A percentile compares a stretch with the other conserved stretches of the same genome.
Evolutionary conservation across 2,329 filamentous ascomycete genomes (phyloP).

Genomic region (Aureobasidium leucospermi): DNA sequence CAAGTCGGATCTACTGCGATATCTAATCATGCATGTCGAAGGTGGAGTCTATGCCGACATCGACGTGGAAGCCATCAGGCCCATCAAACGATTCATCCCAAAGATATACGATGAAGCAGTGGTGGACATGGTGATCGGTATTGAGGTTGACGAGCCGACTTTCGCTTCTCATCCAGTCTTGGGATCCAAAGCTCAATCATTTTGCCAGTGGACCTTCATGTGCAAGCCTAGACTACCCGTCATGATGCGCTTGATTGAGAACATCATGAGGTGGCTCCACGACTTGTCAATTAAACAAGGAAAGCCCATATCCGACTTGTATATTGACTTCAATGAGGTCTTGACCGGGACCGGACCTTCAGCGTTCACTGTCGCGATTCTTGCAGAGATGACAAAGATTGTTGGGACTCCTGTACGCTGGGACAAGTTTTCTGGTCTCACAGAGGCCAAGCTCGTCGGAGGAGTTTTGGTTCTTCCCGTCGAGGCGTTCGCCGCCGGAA

Average conservation of each 20-base stretch:
- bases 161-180: constrained; percentile 56
- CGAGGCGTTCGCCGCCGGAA: constrained; percentile 62
- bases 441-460: constrained; percentile 55
- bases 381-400: constrained; percentile 54
- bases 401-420: constrained; percentile 45
- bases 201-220: constrained; percentile 68
- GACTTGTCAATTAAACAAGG: constrained; percentile 50
- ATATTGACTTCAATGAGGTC: constrained; percentile 61
- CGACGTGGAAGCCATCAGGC: constrained; percentile 47
- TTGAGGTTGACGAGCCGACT: constrained; percentile 61
- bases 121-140: constrained; percentile 59
- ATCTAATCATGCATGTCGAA: constrained; percentile 58
- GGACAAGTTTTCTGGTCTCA: constrained; percentile 56
- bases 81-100: constrained; percentile 50
- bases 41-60: constrained; percentile 54
- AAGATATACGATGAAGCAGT: constrained; percentile 52
- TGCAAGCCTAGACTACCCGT: constrained; percentile 57
- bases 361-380: constrained; percentile 56
- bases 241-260: constrained; percentile 58
- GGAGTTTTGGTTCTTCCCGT: constrained; percentile 59
- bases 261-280: constrained; percentile 58
- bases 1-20: constrained; percentile 56
- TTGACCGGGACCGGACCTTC: constrained; percentile 62
- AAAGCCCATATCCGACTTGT: constrained; percentile 49
- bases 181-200: constrained; percentile 58